Base-by-base conservation (phyloP, 306 rosid species). In the Cicer yamashitae region DNA sequence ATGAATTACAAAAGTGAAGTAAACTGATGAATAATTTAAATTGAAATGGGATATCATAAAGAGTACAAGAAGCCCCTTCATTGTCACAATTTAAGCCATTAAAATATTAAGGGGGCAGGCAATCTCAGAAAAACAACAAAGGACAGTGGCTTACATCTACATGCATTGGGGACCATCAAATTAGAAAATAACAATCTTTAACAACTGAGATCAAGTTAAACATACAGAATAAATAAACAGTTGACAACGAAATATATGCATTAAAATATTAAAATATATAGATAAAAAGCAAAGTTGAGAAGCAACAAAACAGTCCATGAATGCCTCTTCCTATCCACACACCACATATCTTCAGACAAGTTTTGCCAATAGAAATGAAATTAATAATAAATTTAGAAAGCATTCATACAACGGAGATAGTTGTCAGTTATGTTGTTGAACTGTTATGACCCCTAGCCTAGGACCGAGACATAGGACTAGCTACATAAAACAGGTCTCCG, bases 1-100 rank as follows among this genome's bases (percentile, higher is more conserved):
- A 71, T 53, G 73, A 17, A 25, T 25, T 25, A 25, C 2, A 25
- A 25, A 73, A 9, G 71, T 48, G 34, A 84, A 83, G 74, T 57
- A 78, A 61, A 73, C 58, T 17, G 44, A 66, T 56, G 73, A 69
- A 70, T 81, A 6, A 45, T 12, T 8, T 10, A 17, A 62, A 59
- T 51, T 11, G 34, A 25, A 2, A 25, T 25, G 34, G 34, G 34
- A 25, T 25, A 25, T 25, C 34, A 3, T 25, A 25, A 25, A 25
- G 0, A 66, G 51, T 43, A 37, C n/a, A n/a, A 54, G 38, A 22
- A 59, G 15, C 22, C 54, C 50, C 8, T 4, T 4, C 7, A 14
- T 15, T 11, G 8, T 13, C 1, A 46, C 18, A 48, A 46, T 61
- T 56, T 22, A 53, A n/a, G 45, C 48, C 15, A 68, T 3, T 7